Conservation (phyloP, 2,329 filamentous ascomycete species). For the Lecanicillium sp. region DNA sequence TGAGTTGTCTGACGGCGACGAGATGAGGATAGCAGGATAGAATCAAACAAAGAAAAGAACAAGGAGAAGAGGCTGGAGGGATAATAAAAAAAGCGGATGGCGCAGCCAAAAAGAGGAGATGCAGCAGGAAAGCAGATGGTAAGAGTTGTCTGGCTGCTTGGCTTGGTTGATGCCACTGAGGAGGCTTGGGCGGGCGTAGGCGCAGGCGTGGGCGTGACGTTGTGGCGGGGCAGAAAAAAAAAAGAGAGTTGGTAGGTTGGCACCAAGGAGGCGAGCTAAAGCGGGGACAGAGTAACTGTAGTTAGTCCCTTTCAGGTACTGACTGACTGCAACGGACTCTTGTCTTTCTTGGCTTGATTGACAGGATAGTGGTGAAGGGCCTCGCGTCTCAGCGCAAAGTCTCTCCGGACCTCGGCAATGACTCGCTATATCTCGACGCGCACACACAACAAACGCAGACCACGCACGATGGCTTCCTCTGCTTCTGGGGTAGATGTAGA, state of each 20-base stretch:
- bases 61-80: not conserved
- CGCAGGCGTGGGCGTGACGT: constrained; percentile 20
- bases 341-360: no score
- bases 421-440: no score
- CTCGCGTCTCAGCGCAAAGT: no score
- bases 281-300: not conserved
- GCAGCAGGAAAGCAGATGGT: not conserved
- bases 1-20: not conserved
- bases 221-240: not conserved
- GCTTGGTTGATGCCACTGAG: no score
- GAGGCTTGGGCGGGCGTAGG: constrained; percentile 16
- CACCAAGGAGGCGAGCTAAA: not conserved
- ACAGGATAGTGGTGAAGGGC: no score
- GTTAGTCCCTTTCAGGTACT: not conserved
- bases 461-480: no score
- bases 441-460: no score
- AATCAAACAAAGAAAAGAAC: not conserved
- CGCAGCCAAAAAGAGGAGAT: not conserved
- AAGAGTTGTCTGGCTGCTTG: no score
- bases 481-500: not conserved
- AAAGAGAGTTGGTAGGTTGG: not conserved
- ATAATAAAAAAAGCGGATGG: not conserved
- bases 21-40: not conserved
- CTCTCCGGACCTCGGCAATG: no score
- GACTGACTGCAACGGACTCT: no score